Evolutionary conservation across 163 green algal genomes (phyloP).

Genomic region (Chlorella variabilis): DNA sequence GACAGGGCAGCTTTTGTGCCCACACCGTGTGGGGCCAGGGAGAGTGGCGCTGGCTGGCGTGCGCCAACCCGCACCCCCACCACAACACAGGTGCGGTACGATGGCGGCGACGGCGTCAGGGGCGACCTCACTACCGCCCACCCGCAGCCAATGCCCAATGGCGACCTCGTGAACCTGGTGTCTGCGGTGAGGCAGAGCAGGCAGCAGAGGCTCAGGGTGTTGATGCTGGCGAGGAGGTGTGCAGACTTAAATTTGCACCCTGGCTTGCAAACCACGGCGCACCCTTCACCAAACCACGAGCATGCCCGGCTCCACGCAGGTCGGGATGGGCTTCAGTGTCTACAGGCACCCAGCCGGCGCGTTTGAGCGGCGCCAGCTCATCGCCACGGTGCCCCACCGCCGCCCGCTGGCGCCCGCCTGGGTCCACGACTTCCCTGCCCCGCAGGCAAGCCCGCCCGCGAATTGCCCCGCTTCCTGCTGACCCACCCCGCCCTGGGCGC

Average conservation of each 20-base stretch:
- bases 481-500: too few species aligned
- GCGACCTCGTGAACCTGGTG: conserved; percentile 58
- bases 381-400: conserved; percentile 49
- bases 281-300: background rate
- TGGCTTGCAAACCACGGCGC: too few species aligned
- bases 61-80: too few species aligned
- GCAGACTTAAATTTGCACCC: too few species aligned
- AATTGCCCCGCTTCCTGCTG: too few species aligned
- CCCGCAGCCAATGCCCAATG: conserved; percentile 55
- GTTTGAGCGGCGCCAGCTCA: conserved; percentile 36
- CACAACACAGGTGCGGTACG: conserved; percentile 29
- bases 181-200: conserved; percentile 36
- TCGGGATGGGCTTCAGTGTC: conserved; percentile 42
- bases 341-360: conserved; percentile 39
- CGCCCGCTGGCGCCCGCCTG: conserved; percentile 55
- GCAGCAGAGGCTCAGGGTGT: too few species aligned
- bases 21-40: too few species aligned
- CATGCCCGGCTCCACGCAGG: background rate
- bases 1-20: too few species aligned
- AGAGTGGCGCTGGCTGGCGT: too few species aligned
- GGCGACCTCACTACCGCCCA: conserved; percentile 78
- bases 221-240: too few species aligned
- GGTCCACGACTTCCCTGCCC: conserved; percentile 80
- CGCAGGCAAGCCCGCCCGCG: background rate
- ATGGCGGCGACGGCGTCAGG: conserved; percentile 44